Conservation (phyloP, 2,329 filamentous ascomycete species). For the Aureobasidium pullulans region DNA sequence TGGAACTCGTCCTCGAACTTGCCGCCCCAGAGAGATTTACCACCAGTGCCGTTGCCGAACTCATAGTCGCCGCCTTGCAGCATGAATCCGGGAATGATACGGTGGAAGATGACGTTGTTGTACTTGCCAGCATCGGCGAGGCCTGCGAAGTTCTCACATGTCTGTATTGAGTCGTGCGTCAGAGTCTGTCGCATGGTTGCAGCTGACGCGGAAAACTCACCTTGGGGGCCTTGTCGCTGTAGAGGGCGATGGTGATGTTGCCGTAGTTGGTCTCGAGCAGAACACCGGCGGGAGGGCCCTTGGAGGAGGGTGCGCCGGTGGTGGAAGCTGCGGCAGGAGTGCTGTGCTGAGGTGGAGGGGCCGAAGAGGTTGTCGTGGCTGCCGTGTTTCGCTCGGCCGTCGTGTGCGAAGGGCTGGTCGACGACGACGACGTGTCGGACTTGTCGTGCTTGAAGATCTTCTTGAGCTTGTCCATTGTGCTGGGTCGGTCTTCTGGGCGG, state of each 20-base stretch:
- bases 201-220: conserved; percentile 15
- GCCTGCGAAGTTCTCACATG: conserved; percentile 29
- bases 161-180: conserved; percentile 18
- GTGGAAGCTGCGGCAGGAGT: not conserved
- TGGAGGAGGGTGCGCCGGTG: not conserved
- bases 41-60: conserved; percentile 80
- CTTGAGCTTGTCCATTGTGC: conserved; percentile 21
- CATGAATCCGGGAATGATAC: conserved; percentile 95
- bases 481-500: not conserved
- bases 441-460: conserved; percentile 18
- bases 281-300: conserved; percentile 17
- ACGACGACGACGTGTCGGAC: not conserved
- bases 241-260: conserved; percentile 28
- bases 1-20: conserved; percentile 84
- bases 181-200: not conserved
- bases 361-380: conserved; percentile 14
- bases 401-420: conserved; percentile 3
- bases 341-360: conserved; percentile 15
- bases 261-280: conserved; percentile 27
- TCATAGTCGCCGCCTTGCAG: conserved; percentile 90
- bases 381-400: conserved; percentile 1
- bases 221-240: conserved; percentile 25
- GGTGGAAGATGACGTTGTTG: conserved; percentile 30
- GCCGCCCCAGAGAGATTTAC: conserved; percentile 73
- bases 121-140: conserved; percentile 28